Evolutionary conservation across 805 yeast species (phyloP), one percentile per base, ranked within the genome.

Genomic region (Candida sithepensis): DNA sequence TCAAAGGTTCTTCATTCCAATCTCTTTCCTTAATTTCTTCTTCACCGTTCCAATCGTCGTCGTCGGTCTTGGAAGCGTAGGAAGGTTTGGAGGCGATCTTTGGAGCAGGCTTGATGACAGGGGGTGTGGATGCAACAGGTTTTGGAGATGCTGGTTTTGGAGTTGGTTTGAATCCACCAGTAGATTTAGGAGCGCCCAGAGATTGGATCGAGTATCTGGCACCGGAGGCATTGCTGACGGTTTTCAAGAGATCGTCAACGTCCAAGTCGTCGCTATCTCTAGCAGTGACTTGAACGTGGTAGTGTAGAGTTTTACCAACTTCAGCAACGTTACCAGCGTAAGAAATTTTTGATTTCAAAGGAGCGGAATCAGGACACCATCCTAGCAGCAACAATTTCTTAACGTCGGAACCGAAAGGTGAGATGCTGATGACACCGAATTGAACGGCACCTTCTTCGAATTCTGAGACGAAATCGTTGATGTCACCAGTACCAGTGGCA

Each of bases 351-450:
- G 84, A 74, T 62, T 83, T 85, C 61, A 73, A 75, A 53, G 97
- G 96, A 20, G 96, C 91, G 47, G 92, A 88, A 66, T 94, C 98
- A 6, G 99, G 99, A 70, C 96, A 88, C 97, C 97, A 92, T 44
- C 97, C 98, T 34, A 94, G 74, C 42, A 94, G 72, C 28, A 92
- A 78, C 54, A 88, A 74, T 72, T 94, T 94, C 60, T 80, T 78
- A 32, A 94, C 91, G 57, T 87, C 94, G 3, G 96, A 85, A n/a
- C 94, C 95, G 47, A 92, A 92, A 47, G 92, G 96, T 48, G 82
- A 81, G 41, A 92, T 88, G 46, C 96, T 80, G 37, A 88, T 86
- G 49, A 94, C 75, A 37, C 98, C 99, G 60, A 84, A 94, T 71
- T 91, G 96, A 50, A 91, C 88, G 49, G 82, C 80, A 3, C 95